These are phyloP conservation scores for Boletus rubroflammeus DNA, from an alignment of 768 basidiomycete genomes.

Conservation along the genomic window DNA sequence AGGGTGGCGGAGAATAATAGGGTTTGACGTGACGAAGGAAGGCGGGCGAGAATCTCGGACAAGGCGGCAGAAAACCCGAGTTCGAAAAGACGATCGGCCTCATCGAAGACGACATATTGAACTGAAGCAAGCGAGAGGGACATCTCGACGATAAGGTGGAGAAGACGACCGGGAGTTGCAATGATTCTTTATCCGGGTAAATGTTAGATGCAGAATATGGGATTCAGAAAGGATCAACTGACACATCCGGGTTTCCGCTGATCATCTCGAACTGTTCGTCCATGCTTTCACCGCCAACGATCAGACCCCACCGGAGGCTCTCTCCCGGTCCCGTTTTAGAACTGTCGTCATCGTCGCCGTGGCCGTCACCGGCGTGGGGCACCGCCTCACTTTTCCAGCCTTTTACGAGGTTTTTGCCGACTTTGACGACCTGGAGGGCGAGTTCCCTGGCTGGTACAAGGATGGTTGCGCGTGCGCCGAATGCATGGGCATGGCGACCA, in stretches of 20 bases:
- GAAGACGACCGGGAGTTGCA: conserved; percentile 93
- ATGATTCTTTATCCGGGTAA: conserved; percentile 63
- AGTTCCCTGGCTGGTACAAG: conserved; percentile 91
- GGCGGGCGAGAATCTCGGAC: conserved; percentile 85
- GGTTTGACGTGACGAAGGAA: conserved; percentile 85
- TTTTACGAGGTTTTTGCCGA: conserved; percentile 90
- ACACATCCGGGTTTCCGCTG: conserved; percentile 93
- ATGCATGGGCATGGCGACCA: conserved; percentile 71
- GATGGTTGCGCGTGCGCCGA: conserved; percentile 85
- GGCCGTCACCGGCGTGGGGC: conserved; percentile 70
- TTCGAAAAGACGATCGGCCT: conserved; percentile 97
- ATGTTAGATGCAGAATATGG: conserved; percentile 11
- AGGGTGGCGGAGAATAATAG: conserved; percentile 95
- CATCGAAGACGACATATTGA: conserved; percentile 93
- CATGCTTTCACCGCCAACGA: conserved; percentile 93
- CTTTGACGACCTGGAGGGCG: conserved; percentile 88
- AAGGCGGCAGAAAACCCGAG: conserved; percentile 95
- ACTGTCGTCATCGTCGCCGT: conserved; percentile 47
- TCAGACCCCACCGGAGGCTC: conserved; percentile 81
- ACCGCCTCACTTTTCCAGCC: conserved; percentile 65
- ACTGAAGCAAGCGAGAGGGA: conserved; percentile 83
- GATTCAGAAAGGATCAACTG: conserved; percentile 34
- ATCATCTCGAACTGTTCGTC: conserved; percentile 98
- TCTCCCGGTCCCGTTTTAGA: conserved; percentile 48
- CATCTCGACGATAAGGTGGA: conserved; percentile 98